phyloP scores from a whole-genome alignment of 306 rosid genomes.

The Quercus parvula region DNA sequence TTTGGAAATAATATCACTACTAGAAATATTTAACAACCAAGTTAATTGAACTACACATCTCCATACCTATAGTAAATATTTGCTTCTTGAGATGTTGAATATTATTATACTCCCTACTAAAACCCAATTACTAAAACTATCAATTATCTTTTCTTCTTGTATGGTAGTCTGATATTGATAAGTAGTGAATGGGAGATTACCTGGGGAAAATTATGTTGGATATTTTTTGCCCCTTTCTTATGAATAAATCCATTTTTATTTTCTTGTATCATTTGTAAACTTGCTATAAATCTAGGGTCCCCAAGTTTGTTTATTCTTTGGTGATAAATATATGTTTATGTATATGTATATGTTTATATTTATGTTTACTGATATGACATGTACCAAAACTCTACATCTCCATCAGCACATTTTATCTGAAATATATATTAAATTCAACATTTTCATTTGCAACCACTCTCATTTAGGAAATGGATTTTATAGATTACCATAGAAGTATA shows the following conservation, averaged over 20 bases:
- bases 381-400: too few relatives aligned
- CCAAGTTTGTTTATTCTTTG: not conserved
- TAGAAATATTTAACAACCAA: slow-evolving; percentile 89
- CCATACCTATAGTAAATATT: not conserved
- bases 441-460: too few relatives aligned
- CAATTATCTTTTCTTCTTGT: not conserved
- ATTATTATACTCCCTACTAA: not conserved
- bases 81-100: slow-evolving; percentile 10
- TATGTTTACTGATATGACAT: too few relatives aligned
- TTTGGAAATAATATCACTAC: slow-evolving; percentile 97
- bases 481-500: too few relatives aligned
- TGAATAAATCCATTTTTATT: not conserved
- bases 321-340: not conserved
- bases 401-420: too few relatives aligned
- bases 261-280: slow-evolving; percentile 4
- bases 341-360: too few relatives aligned
- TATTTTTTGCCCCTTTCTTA: not conserved
- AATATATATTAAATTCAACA: too few relatives aligned
- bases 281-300: not conserved
- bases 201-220: slow-evolving; percentile 88
- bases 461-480: too few relatives aligned
- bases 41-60: slow-evolving; percentile 1
- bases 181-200: slow-evolving; percentile 83
- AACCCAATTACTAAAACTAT: not conserved
- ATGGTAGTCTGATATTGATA: slow-evolving; percentile 62